Conservation (phyloP, 2,329 filamentous ascomycete species). For the Escovopsis sp. region DNA sequence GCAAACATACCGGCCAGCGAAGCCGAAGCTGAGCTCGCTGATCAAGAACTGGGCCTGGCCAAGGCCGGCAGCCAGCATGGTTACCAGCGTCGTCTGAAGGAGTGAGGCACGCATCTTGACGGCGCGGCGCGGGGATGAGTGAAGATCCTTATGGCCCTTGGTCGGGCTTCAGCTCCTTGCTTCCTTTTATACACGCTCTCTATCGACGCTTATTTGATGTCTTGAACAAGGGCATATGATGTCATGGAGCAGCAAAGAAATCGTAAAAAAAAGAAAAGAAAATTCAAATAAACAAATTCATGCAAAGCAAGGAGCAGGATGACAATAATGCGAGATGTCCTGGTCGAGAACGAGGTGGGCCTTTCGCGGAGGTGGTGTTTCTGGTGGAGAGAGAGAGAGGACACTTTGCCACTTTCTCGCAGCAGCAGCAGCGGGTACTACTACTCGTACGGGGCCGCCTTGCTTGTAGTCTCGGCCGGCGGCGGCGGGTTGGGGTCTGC, state of each 20-base stretch:
- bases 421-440: background rate
- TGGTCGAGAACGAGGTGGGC: too few relatives aligned
- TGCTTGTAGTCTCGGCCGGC: too few relatives aligned
- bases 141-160: too few relatives aligned
- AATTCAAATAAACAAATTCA: background rate
- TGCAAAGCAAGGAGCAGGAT: background rate
- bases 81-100: conserved; percentile 20
- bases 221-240: too few relatives aligned
- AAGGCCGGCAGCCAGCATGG: conserved; percentile 30
- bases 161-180: too few relatives aligned
- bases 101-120: conserved; percentile 29
- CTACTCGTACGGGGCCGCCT: too few relatives aligned
- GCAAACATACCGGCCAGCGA: conserved; percentile 41
- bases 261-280: background rate
- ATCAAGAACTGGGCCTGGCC: conserved; percentile 52
- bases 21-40: conserved; percentile 65
- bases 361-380: background rate
- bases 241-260: background rate
- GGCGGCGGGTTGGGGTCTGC: too few relatives aligned
- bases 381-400: background rate
- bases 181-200: too few relatives aligned
- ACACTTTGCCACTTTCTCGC: conserved; percentile 1
- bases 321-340: too few relatives aligned
- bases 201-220: too few relatives aligned
- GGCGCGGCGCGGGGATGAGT: background rate